These are phyloP conservation scores for Ophiosphaerella narmari DNA, from an alignment of 2,329 filamentous ascomycete genomes.

Conservation along the genomic window DNA sequence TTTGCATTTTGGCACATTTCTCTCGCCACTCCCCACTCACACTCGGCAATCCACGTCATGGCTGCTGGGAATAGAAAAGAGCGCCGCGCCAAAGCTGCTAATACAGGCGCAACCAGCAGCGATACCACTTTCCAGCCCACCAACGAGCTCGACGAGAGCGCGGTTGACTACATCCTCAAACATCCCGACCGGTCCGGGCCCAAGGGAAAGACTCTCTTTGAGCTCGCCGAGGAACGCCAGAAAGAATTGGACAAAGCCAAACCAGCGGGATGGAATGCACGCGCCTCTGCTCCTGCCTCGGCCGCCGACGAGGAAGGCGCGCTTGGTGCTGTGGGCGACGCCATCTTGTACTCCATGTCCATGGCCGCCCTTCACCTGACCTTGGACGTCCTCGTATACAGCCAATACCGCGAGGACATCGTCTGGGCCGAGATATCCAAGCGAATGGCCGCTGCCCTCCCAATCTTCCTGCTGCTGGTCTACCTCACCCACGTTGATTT, in stretches of 20 bases:
- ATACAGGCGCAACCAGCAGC: constrained; percentile 17
- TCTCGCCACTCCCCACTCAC: neutral
- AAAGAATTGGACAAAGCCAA: constrained; percentile 50
- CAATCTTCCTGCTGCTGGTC: constrained; percentile 51
- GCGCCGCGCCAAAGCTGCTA: constrained; percentile 47
- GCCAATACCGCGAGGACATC: constrained; percentile 74
- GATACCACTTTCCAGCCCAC: constrained; percentile 46
- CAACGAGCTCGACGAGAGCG: constrained; percentile 47
- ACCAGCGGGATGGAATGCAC: constrained; percentile 54
- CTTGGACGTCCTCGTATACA: constrained; percentile 77
- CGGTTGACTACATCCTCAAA: constrained; percentile 63
- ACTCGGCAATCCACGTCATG: constrained; percentile 18
- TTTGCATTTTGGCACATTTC: no score
- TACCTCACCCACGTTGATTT: constrained; percentile 50
- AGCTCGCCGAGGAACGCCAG: constrained; percentile 69
- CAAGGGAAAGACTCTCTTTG: constrained; percentile 70
- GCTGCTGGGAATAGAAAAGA: constrained; percentile 51
- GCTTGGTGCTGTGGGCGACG: constrained; percentile 54
- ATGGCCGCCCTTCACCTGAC: constrained; percentile 76
- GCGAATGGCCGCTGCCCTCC: constrained; percentile 55
- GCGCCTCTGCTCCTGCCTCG: constrained; percentile 43
- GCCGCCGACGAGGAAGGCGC: constrained; percentile 44
- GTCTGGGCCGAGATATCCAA: constrained; percentile 61
- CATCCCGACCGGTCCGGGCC: constrained; percentile 71
- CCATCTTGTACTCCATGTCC: constrained; percentile 58